Percentiles rank a stretch among this genome's conserved stretches.
These are phyloP conservation scores for Benincasa hispida DNA, from an alignment of 306 rosid genomes.

Conservation along the genomic window DNA sequence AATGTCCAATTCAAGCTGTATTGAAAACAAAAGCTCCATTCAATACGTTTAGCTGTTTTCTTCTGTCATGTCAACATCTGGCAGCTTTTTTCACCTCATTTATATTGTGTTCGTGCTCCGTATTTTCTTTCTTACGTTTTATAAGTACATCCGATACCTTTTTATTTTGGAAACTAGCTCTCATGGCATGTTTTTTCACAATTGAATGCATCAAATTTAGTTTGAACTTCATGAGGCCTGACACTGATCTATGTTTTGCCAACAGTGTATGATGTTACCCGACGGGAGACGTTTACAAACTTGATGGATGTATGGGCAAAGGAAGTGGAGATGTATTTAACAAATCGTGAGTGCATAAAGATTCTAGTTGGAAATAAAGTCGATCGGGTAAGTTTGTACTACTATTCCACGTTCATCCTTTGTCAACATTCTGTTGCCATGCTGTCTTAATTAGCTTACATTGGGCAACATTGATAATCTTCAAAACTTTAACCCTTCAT, in stretches of 20 bases:
- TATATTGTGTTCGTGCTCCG: neutral
- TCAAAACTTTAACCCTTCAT: neutral
- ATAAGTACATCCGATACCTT: neutral
- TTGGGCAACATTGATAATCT: neutral
- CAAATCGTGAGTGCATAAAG: constrained; percentile 56
- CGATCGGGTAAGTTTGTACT: constrained; percentile 45
- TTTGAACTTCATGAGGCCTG: neutral
- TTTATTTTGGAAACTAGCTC: neutral
- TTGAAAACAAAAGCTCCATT: neutral
- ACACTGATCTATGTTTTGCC: neutral
- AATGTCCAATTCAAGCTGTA: neutral
- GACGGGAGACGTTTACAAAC: constrained; percentile 73
- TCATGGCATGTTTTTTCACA: neutral
- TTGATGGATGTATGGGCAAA: constrained; percentile 63
- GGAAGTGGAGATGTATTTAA: constrained; percentile 66
- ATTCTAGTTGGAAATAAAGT: constrained; percentile 86
- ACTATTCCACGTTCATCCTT: neutral
- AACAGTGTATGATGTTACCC: constrained; percentile 79
- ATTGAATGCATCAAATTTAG: neutral
- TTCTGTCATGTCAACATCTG: neutral
- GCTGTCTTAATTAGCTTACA: neutral
- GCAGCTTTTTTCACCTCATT: neutral
- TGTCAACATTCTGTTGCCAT: neutral
- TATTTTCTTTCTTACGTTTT: neutral
- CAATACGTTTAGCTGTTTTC: neutral